Base-by-base conservation (phyloP, 2,329 filamentous ascomycete species). In the Cladosporium sp. region DNA sequence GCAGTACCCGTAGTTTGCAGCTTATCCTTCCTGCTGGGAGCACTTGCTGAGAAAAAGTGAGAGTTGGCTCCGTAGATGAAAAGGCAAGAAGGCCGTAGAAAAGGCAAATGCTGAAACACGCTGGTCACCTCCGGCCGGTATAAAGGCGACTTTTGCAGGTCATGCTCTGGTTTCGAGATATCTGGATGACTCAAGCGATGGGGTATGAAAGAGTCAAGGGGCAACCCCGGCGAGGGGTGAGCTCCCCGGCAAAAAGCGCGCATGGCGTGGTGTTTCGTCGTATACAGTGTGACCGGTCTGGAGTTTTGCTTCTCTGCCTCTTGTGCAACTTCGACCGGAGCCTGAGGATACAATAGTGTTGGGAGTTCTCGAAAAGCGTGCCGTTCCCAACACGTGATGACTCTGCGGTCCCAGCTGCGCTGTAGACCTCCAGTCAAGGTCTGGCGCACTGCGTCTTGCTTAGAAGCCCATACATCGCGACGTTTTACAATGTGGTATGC, bases 391-490 rank as follows among this genome's bases (percentile, higher is more conserved):
- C 76, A 73, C 7, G 89, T 80, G 1, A 95, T 74, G 0, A 89
- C 89, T 37, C 89, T 79, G 2, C 78, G 73, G 61, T 96, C 88
- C 91, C 90, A 96, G 15, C 77, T 58, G 53, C 80, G 73, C 68
- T 92, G 95, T 70, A 93, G 93, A 32, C 79, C 78, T 61, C 76
- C 85, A 50, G 78, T 78, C 43, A 70, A 68, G 68, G 95, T 88
- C 8, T 80, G 70, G 12, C 76, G 77, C 22, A 27, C 22, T 4
- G 22, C 22, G 9, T 27, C 22, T 9, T 27, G 22, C 4, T 9
- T 4, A 4, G 43, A 75, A 0, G 88, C 85, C 91, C 90, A 96
- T 51, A 80, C 61, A 57, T 96, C 89, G 27, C 87, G 82, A 13
- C 91, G 82, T 57, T 78, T 77, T 13, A 84, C 79, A 32, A 88